Evolutionary conservation across 106 monocot genomes (phyloP), one percentile per base, ranked within the genome.

Genomic region (Hemerocallis citrina): DNA sequence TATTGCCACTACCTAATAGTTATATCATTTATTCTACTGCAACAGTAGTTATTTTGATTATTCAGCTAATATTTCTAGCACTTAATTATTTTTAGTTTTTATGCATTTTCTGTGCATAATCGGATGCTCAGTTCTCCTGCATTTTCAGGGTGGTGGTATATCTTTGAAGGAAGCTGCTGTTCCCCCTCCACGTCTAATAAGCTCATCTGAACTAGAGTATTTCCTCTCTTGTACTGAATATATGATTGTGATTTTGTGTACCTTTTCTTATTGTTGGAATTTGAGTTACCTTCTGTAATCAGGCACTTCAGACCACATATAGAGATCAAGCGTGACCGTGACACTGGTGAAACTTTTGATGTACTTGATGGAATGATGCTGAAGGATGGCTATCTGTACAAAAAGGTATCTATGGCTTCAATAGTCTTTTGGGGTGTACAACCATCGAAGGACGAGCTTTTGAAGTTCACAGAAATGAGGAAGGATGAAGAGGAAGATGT

Each of bases 341-440:
- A 85, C 64, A 98, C 81, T 51, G 88, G 88, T 16, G 92, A 92
- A 45, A 3, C 70, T 61, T 98, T 85, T 75, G 92, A 98, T 57
- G 68, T 98, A 25, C 85, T 98, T 66, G 91, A 98, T 72, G 98
- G 98, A 29, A 56, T 88, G 63, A 92, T 98, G 88, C 73, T 98
- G 22, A 98, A 92, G 71, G 88, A 82, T 73, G 92, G 92, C 21
- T 98, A 80, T 55, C 46, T 98, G 65, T 98, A 75, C 65, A 98
- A 98, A 72, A 81, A 72, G 59, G 74, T 92, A 10, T 80, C 92
- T 9, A 37, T 83, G 37, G 66, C 61, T 47, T 92, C 98, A 34
- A 62, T 98, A 61, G 75, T 79, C 48, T 82, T 50, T 48, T 76
- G 79, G 82, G 85, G 84, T 28, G 80, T 92, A 20, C 63, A 85